Evolutionary conservation across 768 basidiomycete species (phyloP).

Genomic region (Russula foetens): DNA sequence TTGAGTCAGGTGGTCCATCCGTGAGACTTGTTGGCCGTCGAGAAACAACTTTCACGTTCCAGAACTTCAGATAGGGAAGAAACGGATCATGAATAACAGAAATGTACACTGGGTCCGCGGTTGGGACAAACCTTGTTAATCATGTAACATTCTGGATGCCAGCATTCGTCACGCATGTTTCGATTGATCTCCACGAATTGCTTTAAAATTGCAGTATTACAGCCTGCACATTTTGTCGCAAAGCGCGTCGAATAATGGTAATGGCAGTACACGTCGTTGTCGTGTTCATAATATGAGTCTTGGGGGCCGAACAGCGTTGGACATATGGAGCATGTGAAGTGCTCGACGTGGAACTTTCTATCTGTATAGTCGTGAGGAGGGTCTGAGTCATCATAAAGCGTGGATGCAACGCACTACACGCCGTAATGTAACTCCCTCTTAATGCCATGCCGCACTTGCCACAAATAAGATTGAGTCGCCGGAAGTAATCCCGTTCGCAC

Average conservation of each 20-base stretch:
- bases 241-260: constrained; percentile 99
- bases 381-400: constrained; percentile 8
- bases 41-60: constrained; percentile 93
- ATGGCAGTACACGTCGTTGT: constrained; percentile 96
- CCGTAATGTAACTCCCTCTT: constrained; percentile 97
- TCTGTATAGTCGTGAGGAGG: constrained; percentile 40
- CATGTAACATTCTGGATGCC: constrained; percentile 99
- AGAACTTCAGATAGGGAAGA: constrained; percentile 54
- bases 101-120: not conserved
- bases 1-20: constrained; percentile 23
- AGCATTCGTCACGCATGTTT: constrained; percentile 97
- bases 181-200: constrained; percentile 99
- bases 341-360: constrained; percentile 99
- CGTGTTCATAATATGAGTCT: constrained; percentile 99
- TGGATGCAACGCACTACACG: constrained; percentile 69
- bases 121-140: constrained; percentile 77
- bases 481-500: constrained; percentile 98
- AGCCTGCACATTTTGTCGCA: constrained; percentile 97
- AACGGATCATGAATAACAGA: constrained; percentile 9
- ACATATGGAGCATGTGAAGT: constrained; percentile 97
- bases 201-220: constrained; percentile 94
- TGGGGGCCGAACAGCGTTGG: constrained; percentile 94
- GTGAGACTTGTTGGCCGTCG: constrained; percentile 56
- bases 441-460: constrained; percentile 92
- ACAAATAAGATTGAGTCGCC: constrained; percentile 91